A percentile compares a stretch with the other conserved stretches of the same genome.
Evolutionary conservation across 768 basidiomycete species (phyloP).

Genomic region (Chalciporus pseudorubinellus): DNA sequence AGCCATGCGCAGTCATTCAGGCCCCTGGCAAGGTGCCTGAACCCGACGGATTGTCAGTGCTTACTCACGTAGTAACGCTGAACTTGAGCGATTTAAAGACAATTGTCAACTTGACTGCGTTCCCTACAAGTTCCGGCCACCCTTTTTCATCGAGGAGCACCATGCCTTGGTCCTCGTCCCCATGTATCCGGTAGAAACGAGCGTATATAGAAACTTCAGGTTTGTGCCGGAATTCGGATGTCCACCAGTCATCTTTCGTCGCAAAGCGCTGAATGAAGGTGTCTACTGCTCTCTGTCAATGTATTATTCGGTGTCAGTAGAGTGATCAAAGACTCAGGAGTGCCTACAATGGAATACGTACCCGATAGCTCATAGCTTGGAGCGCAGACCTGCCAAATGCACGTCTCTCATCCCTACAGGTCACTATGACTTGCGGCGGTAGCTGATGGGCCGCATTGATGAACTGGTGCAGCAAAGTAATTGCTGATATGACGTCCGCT

Average conservation of each 20-base stretch:
- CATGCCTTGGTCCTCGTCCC: conserved; percentile 34
- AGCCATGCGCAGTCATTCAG: conserved; percentile 6
- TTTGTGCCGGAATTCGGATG: conserved; percentile 34
- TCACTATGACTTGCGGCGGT: conserved; percentile 33
- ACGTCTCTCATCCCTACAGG: conserved; percentile 30
- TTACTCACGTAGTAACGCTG: conserved; percentile 30
- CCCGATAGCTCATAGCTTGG: conserved; percentile 34
- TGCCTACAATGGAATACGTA: conserved; percentile 10
- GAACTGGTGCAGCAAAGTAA: conserved; percentile 29
- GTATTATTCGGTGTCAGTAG: conserved; percentile 6
- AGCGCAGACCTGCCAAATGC: conserved; percentile 31
- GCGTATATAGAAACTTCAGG: conserved; percentile 35
- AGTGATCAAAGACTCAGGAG: too few species aligned
- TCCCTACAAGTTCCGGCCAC: conserved; percentile 33
- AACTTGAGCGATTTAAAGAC: conserved; percentile 36
- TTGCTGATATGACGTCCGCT: conserved; percentile 28
- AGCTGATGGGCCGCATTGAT: conserved; percentile 27
- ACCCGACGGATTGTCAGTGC: background rate
- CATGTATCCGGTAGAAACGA: conserved; percentile 32
- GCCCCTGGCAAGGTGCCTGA: background rate
- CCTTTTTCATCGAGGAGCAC: conserved; percentile 31
- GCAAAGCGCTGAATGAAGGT: conserved; percentile 34
- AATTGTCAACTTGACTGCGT: conserved; percentile 31
- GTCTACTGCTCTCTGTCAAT: conserved; percentile 28
- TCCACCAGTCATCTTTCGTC: conserved; percentile 36